Conservation (phyloP, 441 rosid genomes). For the Flueggea neowawraea region DNA sequence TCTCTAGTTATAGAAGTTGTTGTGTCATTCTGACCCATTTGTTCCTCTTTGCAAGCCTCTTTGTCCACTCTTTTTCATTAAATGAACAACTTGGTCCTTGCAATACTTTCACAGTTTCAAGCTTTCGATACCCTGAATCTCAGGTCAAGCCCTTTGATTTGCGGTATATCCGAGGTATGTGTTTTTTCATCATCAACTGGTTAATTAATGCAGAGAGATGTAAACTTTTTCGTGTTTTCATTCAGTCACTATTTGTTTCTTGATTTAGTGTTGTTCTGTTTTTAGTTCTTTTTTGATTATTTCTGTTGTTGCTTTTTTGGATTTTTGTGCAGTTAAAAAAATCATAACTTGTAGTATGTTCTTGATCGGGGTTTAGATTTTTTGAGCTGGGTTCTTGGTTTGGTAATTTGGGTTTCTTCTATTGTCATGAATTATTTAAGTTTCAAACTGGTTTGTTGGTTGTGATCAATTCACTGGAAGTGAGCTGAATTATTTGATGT, state of each 20-base stretch:
- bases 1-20: constrained; percentile 3
- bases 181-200: neutral
- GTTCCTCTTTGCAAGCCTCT: constrained; percentile 28
- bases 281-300: neutral
- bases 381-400: no score
- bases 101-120: constrained; percentile 57
- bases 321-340: no score
- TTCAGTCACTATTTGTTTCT: no score
- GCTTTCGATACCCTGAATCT: constrained; percentile 79
- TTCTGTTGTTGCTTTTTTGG: neutral
- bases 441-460: neutral
- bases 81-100: constrained; percentile 27
- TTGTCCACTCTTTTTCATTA: constrained; percentile 24
- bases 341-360: neutral
- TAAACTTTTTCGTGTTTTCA: no score
- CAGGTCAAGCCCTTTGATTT: constrained; percentile 62
- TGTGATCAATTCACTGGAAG: neutral
- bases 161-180: constrained; percentile 82
- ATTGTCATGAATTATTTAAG: neutral
- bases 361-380: neutral
- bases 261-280: neutral
- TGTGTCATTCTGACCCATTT: constrained; percentile 13
- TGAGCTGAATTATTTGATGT: neutral
- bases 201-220: no score
- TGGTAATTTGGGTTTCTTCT: neutral